Conservation (phyloP, 768 basidiomycete species). For the Rhodocollybia butyracea region DNA sequence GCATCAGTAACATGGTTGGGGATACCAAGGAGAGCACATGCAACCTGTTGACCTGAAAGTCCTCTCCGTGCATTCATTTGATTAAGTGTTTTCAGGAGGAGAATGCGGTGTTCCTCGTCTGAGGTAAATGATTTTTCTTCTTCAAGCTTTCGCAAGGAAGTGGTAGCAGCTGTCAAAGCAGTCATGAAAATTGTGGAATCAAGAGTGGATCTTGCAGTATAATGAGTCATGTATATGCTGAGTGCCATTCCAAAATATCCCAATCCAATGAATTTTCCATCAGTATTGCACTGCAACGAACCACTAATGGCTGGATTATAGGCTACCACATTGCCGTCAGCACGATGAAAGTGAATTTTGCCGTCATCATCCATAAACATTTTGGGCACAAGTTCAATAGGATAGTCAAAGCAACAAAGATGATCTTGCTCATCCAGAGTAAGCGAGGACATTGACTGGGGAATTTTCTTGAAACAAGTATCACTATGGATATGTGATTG, state of each 20-base stretch:
- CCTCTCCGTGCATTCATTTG: slow-evolving; percentile 7
- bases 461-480: neutral
- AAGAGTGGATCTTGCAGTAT: slow-evolving; percentile 9
- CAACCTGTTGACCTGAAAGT: slow-evolving; percentile 7
- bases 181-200: slow-evolving; percentile 12
- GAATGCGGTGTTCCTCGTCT: neutral
- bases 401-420: slow-evolving; percentile 9
- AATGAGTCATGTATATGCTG: slow-evolving; percentile 6
- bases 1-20: slow-evolving; percentile 2
- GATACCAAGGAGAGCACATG: neutral
- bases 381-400: neutral
- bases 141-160: neutral
- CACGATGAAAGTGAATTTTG: slow-evolving; percentile 7
- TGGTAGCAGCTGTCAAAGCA: slow-evolving; percentile 8
- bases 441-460: neutral
- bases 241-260: slow-evolving; percentile 9
- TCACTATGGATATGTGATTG: neutral
- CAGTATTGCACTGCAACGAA: slow-evolving; percentile 13
- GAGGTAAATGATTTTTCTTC: too few species aligned
- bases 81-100: slow-evolving; percentile 8
- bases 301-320: slow-evolving; percentile 9
- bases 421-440: neutral
- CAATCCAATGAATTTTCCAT: slow-evolving; percentile 13
- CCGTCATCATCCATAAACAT: slow-evolving; percentile 14
- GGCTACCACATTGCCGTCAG: slow-evolving; percentile 5